These are phyloP conservation scores for Yamadazyma paraphyllophila DNA, from an alignment of 805 yeast genomes.

Conservation along the genomic window DNA sequence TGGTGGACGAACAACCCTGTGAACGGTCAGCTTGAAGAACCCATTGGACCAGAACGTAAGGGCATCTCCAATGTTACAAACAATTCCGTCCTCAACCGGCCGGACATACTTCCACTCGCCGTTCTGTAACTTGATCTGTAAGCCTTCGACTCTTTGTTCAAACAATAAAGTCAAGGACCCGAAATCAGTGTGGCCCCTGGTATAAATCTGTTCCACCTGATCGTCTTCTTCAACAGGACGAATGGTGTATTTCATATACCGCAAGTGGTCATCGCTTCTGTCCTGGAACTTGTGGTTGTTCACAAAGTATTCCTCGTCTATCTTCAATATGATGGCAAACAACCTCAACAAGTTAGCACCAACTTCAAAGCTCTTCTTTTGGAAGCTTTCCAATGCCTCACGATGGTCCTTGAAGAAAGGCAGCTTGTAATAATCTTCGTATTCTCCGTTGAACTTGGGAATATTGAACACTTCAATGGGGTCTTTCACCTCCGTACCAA, in stretches of 20 bases:
- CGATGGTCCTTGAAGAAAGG: constrained; percentile 20
- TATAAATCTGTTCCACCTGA: constrained; percentile 29
- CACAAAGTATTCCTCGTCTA: constrained; percentile 30
- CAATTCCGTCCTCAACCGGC: constrained; percentile 30
- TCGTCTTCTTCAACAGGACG: constrained; percentile 27
- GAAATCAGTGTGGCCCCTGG: constrained; percentile 36
- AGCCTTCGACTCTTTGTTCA: constrained; percentile 36
- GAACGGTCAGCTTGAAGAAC: constrained; percentile 33
- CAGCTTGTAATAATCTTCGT: constrained; percentile 18
- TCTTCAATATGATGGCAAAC: constrained; percentile 33
- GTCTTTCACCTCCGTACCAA: constrained; percentile 28
- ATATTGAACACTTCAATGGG: constrained; percentile 31
- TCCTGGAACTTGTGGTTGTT: constrained; percentile 30
- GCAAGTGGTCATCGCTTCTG: constrained; percentile 32
- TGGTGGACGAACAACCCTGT: constrained; percentile 36
- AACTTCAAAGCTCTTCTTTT: constrained; percentile 19
- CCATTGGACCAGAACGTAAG: constrained; percentile 36
- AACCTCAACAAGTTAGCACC: constrained; percentile 19
- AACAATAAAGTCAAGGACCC: constrained; percentile 34
- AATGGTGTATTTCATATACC: constrained; percentile 35
- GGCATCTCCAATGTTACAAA: constrained; percentile 37
- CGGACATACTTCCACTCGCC: constrained; percentile 36
- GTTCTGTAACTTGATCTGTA: constrained; percentile 26
- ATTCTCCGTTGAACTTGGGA: constrained; percentile 27
- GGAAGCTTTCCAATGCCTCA: constrained; percentile 20